These are phyloP conservation scores for Sergeia podlipaevii DNA, from an alignment of 208 protist species.

Conservation along the genomic window DNA sequence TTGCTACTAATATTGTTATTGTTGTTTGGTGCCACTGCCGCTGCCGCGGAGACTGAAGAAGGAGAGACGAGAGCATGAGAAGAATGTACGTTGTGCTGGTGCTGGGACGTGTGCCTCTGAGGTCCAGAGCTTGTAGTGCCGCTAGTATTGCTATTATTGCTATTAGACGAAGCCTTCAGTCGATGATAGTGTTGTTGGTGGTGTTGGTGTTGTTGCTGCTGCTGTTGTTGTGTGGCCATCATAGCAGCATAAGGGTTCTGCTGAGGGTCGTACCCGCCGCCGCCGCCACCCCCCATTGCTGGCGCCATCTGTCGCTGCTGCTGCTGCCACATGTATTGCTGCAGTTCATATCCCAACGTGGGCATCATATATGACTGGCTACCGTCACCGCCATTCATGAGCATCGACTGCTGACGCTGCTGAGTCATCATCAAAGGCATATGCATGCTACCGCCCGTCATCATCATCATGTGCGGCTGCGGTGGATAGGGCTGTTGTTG, in stretches of 20 bases:
- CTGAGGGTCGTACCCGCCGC: too few relatives aligned
- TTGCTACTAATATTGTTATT: constrained; percentile 11
- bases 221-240: background rate
- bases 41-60: constrained; percentile 10
- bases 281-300: background rate
- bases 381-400: background rate
- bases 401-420: too few relatives aligned
- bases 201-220: background rate
- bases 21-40: constrained; percentile 15
- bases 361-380: background rate
- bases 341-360: background rate
- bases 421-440: too few relatives aligned
- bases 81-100: background rate
- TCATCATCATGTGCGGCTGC: too few relatives aligned
- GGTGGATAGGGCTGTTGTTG: too few relatives aligned
- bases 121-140: background rate
- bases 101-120: background rate
- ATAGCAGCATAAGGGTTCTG: too few relatives aligned
- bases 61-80: background rate
- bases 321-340: constrained; percentile 8
- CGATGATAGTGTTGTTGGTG: background rate
- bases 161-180: constrained; percentile 1
- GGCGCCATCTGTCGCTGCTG: background rate
- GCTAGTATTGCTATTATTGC: constrained; percentile 7
- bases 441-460: too few relatives aligned